These are phyloP conservation scores for Elaeis oleifera DNA, from an alignment of 202 grass and related monocot species.

Conservation along the genomic window DNA sequence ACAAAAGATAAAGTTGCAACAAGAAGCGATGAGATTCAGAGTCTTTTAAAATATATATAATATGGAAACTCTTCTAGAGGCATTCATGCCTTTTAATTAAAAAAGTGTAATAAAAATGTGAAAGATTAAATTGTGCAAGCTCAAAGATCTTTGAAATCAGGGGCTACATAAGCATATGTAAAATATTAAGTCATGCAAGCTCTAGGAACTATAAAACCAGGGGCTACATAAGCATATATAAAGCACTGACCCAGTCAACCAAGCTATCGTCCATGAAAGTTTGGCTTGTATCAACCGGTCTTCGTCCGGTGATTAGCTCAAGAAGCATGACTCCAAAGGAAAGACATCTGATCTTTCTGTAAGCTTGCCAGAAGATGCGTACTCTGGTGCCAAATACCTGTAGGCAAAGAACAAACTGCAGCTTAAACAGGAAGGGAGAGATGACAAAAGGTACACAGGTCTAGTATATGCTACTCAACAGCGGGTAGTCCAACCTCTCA, in stretches of 20 bases:
- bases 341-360: constrained; percentile 94
- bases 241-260: constrained; percentile 83
- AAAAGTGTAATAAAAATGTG: background rate
- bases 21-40: too few relatives aligned
- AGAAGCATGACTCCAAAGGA: constrained; percentile 89
- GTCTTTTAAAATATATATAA: too few relatives aligned
- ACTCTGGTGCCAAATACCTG: constrained; percentile 90
- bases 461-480: too few relatives aligned
- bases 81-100: too few relatives aligned
- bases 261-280: constrained; percentile 82
- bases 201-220: background rate
- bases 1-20: too few relatives aligned
- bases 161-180: background rate
- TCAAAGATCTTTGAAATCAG: background rate
- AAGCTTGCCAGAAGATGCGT: constrained; percentile 79
- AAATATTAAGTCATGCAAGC: background rate
- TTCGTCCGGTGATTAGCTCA: constrained; percentile 74
- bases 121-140: background rate
- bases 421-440: too few relatives aligned
- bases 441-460: too few relatives aligned
- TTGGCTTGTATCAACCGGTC: constrained; percentile 67
- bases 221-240: background rate
- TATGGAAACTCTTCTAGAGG: too few relatives aligned
- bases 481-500: constrained; percentile 3
- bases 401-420: constrained; percentile 10